Percentiles rank a stretch among this genome's conserved stretches.
phyloP scores from a whole-genome alignment of 148 eudicot species.

The Vaccinium macrocarpon region DNA sequence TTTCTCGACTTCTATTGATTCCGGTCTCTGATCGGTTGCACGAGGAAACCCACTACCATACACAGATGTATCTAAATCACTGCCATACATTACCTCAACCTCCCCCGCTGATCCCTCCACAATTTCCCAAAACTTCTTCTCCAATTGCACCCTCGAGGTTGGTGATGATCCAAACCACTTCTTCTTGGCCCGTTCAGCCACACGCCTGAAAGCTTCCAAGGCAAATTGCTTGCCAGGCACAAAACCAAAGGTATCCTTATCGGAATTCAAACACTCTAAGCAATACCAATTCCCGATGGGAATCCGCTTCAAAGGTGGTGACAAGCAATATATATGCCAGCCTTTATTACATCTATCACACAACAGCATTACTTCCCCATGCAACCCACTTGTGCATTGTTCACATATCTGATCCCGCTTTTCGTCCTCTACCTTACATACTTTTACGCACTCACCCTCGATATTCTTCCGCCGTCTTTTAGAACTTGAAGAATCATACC shows the following conservation, averaged over 20 bases:
- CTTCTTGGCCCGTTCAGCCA: constrained; percentile 86
- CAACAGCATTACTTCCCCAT: constrained; percentile 93
- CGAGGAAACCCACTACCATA: constrained; percentile 98
- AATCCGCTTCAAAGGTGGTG: constrained; percentile 78
- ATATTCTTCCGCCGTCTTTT: constrained; percentile 67
- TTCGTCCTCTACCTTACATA: constrained; percentile 42
- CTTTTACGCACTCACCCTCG: constrained; percentile 52
- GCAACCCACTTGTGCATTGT: constrained; percentile 93
- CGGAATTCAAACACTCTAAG: constrained; percentile 89
- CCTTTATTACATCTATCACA: constrained; percentile 99
- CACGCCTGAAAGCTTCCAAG: constrained; percentile 78
- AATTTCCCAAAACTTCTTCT: constrained; percentile 98
- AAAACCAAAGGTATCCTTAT: constrained; percentile 89
- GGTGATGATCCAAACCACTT: constrained; percentile 91
- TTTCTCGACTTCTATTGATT: constrained; percentile 49
- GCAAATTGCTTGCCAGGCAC: constrained; percentile 79
- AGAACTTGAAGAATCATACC: constrained; percentile 33
- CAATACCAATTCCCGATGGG: constrained; percentile 98
- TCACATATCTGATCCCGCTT: constrained; percentile 84
- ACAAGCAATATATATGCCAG: constrained; percentile 91
- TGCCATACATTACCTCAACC: constrained; percentile 98
- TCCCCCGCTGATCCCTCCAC: constrained; percentile 89
- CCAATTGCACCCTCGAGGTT: constrained; percentile 69
- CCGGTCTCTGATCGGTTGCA: constrained; percentile 51
- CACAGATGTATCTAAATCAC: constrained; percentile 91